Evolutionary conservation across 345 rosid genomes (phyloP), one percentile per base, ranked within the genome.

Genomic region (Anacardium occidentale): DNA sequence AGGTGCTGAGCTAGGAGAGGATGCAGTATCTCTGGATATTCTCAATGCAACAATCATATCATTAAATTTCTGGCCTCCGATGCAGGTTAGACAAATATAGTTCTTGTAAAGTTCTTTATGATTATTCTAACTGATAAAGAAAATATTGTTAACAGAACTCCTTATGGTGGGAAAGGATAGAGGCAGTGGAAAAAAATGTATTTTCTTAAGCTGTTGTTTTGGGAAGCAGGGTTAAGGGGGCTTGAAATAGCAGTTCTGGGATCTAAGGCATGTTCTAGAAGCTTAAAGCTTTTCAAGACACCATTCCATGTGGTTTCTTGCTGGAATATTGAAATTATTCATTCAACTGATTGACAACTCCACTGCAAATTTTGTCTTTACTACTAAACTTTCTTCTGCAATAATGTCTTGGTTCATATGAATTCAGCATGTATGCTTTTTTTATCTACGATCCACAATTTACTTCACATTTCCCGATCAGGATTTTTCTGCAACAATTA

Each of bases 31-130:
- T 78, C 74, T 85, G 73, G 96, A 87, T 79, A 83, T 79, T 64
- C 81, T 95, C 72, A 83, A 86, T 83, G 89, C 98, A 22, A 91
- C 96, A 42, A 89, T 95, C 76, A 84, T 91, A 79, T 95, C 99
- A 72, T 88, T 91, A 21, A 95, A 92, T 79, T 95, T 92, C 82
- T 95, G 98, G 98, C 99, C 98, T 70, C 94, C 98, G 57, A 92
- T 95, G 79, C 99, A 90, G 97, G 98, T 91, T 12, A 17, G 25
- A 22, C 40, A 25, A n/a, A 34, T 34, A 40, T 58, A 64, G 25
- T 68, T 29, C 34, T 25, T 42, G 34, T 42, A 37, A 12, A 34
- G 57, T 50, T 67, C 67, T 59, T 7, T 34, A 48, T 73, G 24
- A 69, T 20, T 32, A 18, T 3, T 52, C 20, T 25, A 29, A 55